phyloP scores from a whole-genome alignment of 306 rosid genomes.

The Dalbergia cultrata region DNA sequence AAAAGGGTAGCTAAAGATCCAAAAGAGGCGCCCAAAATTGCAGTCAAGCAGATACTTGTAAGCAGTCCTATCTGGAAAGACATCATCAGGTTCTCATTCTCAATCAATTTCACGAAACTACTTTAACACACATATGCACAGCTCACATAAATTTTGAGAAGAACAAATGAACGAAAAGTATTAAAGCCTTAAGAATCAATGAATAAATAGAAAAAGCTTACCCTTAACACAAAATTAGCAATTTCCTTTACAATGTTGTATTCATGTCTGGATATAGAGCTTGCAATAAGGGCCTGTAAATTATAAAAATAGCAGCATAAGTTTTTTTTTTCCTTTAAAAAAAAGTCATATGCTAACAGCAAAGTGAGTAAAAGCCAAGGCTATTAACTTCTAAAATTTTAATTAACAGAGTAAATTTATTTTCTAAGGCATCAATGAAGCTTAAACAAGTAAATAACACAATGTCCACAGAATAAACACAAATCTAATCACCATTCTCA shows the following conservation, averaged over 20 bases:
- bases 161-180: constrained; percentile 20
- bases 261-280: constrained; percentile 83
- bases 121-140: constrained; percentile 30
- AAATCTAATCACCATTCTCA: no score
- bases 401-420: no score
- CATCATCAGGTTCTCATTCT: constrained; percentile 45
- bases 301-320: constrained; percentile 35
- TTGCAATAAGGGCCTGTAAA: constrained; percentile 87
- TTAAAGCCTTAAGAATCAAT: constrained; percentile 38
- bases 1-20: constrained; percentile 82
- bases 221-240: constrained; percentile 69
- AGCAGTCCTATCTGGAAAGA: constrained; percentile 81
- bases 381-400: no score
- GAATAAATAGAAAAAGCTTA: constrained; percentile 36
- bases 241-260: constrained; percentile 79
- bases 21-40: constrained; percentile 79
- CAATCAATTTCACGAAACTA: constrained; percentile 36
- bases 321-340: background rate
- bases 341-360: constrained; percentile 17
- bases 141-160: constrained; percentile 18
- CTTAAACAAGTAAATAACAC: no score
- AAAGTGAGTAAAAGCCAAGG: constrained; percentile 15
- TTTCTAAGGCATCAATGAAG: no score
- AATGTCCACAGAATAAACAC: no score
- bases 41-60: constrained; percentile 72